Conservation (phyloP, 2,329 filamentous ascomycete genomes). For the Botrytis porri region DNA sequence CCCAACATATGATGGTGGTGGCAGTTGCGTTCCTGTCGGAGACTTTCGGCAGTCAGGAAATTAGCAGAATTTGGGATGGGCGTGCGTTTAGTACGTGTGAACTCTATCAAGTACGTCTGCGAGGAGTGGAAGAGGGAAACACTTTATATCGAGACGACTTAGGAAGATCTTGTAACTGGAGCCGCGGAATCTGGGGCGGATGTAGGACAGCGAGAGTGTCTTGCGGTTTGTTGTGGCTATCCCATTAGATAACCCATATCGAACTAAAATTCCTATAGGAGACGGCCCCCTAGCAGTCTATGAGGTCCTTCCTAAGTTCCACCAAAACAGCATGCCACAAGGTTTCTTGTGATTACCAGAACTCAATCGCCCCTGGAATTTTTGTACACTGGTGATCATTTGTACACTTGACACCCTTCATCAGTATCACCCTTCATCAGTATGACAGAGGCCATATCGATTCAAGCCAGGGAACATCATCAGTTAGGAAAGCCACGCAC, state of each 20-base stretch:
- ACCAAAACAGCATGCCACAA: slow-evolving; percentile 12
- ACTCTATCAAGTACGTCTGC: background rate
- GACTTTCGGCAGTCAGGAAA: background rate
- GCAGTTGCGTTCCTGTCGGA: background rate
- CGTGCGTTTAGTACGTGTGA: background rate
- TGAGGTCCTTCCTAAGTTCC: slow-evolving; percentile 31
- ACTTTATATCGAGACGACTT: background rate
- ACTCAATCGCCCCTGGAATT: slow-evolving; percentile 22
- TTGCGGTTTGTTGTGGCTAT: slow-evolving; percentile 29
- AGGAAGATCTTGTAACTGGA: background rate
- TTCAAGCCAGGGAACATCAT: slow-evolving; percentile 30
- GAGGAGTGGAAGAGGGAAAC: background rate
- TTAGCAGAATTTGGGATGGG: background rate
- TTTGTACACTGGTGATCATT: slow-evolving; percentile 29
- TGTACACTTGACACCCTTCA: slow-evolving; percentile 28
- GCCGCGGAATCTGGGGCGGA: background rate
- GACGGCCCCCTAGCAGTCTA: slow-evolving; percentile 17
- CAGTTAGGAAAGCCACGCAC: slow-evolving; percentile 20
- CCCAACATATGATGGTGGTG: background rate
- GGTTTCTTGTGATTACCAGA: slow-evolving; percentile 21
- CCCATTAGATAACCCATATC: slow-evolving; percentile 27
- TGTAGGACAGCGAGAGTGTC: slow-evolving; percentile 19
- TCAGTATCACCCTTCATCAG: slow-evolving; percentile 24
- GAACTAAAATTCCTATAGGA: slow-evolving; percentile 16
- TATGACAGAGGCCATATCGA: slow-evolving; percentile 31